These are phyloP conservation scores for Dictyostelium intermedium DNA, from an alignment of 78 protist species.

Conservation along the genomic window DNA sequence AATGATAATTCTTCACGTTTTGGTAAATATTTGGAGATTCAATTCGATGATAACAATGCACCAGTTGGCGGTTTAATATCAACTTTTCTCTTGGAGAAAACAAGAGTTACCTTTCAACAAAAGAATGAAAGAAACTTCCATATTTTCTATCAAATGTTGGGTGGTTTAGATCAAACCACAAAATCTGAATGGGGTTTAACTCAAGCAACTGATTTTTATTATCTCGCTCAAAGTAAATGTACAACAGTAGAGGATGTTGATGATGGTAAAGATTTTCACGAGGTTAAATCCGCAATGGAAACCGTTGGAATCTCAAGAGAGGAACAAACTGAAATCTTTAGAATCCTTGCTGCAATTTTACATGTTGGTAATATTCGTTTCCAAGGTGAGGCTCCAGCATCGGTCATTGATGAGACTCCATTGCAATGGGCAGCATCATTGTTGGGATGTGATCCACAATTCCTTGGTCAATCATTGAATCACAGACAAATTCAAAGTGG, in stretches of 20 bases:
- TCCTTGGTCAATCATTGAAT: constrained; percentile 76
- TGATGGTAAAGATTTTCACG: constrained; percentile 68
- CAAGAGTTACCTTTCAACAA: constrained; percentile 91
- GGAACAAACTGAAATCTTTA: constrained; percentile 76
- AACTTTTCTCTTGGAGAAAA: constrained; percentile 84
- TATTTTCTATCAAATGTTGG: constrained; percentile 91
- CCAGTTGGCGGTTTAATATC: constrained; percentile 77
- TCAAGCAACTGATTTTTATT: constrained; percentile 58
- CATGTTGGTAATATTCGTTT: constrained; percentile 83
- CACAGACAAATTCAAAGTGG: constrained; percentile 79
- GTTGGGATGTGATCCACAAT: constrained; percentile 56
- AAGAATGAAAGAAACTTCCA: constrained; percentile 94
- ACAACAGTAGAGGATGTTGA: constrained; percentile 70
- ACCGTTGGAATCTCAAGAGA: constrained; percentile 66
- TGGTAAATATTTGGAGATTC: constrained; percentile 90
- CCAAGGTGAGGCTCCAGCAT: constrained; percentile 81
- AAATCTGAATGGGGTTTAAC: constrained; percentile 67
- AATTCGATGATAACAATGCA: constrained; percentile 77
- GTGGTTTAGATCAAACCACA: constrained; percentile 45
- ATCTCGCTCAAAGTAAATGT: constrained; percentile 78
- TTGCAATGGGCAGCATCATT: constrained; percentile 70
- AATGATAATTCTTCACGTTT: constrained; percentile 95
- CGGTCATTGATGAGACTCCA: constrained; percentile 44
- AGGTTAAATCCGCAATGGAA: constrained; percentile 58
- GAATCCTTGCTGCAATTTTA: constrained; percentile 84